Evolutionary conservation across 306 rosid genomes (phyloP).

Genomic region (Malus fusca): DNA sequence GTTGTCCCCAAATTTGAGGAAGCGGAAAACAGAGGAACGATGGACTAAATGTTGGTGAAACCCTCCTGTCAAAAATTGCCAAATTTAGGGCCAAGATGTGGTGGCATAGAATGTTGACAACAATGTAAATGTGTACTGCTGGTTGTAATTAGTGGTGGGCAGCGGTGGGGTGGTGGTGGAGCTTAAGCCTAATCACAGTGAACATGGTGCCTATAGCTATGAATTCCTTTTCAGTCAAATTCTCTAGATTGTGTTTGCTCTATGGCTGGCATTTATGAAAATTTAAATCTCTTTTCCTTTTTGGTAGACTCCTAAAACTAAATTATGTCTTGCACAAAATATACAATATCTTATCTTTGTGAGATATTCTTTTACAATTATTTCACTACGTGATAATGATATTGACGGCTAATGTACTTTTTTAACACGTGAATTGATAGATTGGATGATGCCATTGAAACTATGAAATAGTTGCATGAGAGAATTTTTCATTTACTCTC

Average conservation of each 20-base stretch:
- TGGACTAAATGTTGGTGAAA: background rate
- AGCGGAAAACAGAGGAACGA: background rate
- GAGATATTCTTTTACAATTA: too few relatives aligned
- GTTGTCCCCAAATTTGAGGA: background rate
- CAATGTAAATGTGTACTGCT: background rate
- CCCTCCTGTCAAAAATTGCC: slow-evolving; percentile 1
- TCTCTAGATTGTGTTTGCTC: slow-evolving; percentile 30
- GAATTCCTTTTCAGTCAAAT: slow-evolving; percentile 20
- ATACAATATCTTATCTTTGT: too few relatives aligned
- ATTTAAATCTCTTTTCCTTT: background rate
- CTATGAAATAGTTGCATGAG: background rate
- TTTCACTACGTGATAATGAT: too few relatives aligned
- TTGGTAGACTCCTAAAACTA: background rate
- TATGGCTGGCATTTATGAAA: slow-evolving; percentile 21
- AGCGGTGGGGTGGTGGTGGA: background rate
- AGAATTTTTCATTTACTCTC: background rate
- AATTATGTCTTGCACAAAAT: background rate
- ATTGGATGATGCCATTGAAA: background rate
- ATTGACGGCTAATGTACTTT: too few relatives aligned
- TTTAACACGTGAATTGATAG: background rate
- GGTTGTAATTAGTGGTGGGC: background rate
- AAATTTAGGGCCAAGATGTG: background rate
- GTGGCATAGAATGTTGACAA: slow-evolving; percentile 3
- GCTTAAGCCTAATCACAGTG: slow-evolving; percentile 20
- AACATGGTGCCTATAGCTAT: slow-evolving; percentile 12